Base-by-base conservation (phyloP, 2,329 filamentous ascomycete species). In the Elsinoe ampelina region DNA sequence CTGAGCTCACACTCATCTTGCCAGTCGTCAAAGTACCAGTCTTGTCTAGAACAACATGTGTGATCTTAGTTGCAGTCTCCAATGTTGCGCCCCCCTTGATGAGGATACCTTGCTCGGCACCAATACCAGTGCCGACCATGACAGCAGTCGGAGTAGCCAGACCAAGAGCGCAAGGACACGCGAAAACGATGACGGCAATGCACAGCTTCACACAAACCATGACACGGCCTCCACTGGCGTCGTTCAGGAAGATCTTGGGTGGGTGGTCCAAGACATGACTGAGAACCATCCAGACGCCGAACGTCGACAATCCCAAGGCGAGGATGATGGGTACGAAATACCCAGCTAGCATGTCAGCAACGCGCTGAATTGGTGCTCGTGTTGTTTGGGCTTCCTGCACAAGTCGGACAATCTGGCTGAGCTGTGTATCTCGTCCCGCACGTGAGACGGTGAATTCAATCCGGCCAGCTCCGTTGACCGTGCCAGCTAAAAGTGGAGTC, bases 161-260 rank as follows among this genome's bases (percentile, higher is more conserved):
- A 57, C 93, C 93, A n/a, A 98, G 82, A 1, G 93, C 93, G 68
- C 93, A 98, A 15, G 93, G 93, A 67, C 93, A 98, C 3, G 93
- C 93, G 70, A 98, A 96, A 17, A 97, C 93, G 67, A 98, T 95
- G 63, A 98, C 93, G 0, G 93, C 95, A 64, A 98, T 98, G 72
- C 93, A 97, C 13, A 98, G 83, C 75, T 97, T 95, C 61, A 97
- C 77, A 68, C 93, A 98, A 2, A 97, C 89, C 88, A 98, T 96
- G 61, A 96, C 77, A 68, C 89, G 92, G 57, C 93, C 93, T 60
- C 93, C 93, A 66, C 87, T 92, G 43, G 82, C 80, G 58, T 85
- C 83, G 59, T 87, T 79, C 22, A 86, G 74, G 72, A 98, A 98
- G 61, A 97, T 91, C 67, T 84, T 80, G 1, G 93, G 93, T n/a